These are phyloP conservation scores for Rhizopogon rudus DNA, from an alignment of 768 basidiomycete genomes.

Conservation along the genomic window DNA sequence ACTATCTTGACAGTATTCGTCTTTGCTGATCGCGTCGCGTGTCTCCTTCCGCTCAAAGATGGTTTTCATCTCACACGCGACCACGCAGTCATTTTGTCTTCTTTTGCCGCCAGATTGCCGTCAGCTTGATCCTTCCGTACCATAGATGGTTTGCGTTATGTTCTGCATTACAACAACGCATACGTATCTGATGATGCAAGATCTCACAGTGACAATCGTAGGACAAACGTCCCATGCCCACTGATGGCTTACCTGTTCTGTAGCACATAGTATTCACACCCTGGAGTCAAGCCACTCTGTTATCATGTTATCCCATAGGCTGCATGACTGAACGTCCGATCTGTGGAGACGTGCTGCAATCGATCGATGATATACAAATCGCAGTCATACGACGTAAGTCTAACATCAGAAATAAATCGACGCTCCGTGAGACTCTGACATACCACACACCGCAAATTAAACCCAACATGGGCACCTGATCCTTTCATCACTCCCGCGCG, in stretches of 20 bases:
- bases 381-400: too few species aligned
- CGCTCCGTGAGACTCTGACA: background rate
- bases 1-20: background rate
- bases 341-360: background rate
- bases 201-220: background rate
- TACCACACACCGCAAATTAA: background rate
- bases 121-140: background rate
- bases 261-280: background rate
- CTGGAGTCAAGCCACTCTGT: background rate
- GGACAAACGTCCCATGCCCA: background rate
- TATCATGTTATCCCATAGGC: background rate
- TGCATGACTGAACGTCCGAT: background rate
- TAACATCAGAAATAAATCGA: background rate
- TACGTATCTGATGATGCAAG: background rate
- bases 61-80: background rate
- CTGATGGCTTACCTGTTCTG: background rate
- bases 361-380: background rate
- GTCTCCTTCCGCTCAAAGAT: background rate
- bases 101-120: background rate
- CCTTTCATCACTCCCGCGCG: background rate
- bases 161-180: background rate
- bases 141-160: background rate
- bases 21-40: background rate
- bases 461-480: background rate
- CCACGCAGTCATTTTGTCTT: background rate